Evolutionary conservation across 768 basidiomycete species (phyloP).

Genomic region (Rhodosporidiobolus odoratus): DNA sequence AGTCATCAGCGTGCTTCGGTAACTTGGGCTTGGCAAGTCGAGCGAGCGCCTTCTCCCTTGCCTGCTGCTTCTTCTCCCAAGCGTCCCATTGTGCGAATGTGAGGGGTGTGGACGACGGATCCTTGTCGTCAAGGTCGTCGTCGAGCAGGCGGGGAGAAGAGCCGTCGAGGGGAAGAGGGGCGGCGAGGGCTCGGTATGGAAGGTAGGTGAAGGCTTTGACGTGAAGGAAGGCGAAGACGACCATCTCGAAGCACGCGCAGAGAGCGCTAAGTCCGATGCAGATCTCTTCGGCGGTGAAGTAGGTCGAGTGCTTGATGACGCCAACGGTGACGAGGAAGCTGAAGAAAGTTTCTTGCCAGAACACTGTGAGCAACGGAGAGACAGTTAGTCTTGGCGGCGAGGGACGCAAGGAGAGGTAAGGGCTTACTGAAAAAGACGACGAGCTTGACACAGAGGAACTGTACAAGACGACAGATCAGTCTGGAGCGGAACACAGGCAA

Average conservation of each 20-base stretch:
- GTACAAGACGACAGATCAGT: not conserved
- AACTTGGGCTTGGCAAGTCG: conserved; percentile 6
- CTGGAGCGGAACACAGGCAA: no score
- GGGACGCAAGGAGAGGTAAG: not conserved
- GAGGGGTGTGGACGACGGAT: not conserved
- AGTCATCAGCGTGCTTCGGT: not conserved
- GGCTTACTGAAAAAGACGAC: conserved; percentile 33
- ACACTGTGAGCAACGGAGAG: conserved; percentile 53
- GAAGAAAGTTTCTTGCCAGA: conserved; percentile 67
- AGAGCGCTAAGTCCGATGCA: conserved; percentile 66
- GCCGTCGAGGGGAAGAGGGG: not conserved
- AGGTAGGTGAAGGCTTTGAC: conserved; percentile 61
- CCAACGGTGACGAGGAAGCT: conserved; percentile 57
- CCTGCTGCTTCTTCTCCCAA: not conserved
- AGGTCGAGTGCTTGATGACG: conserved; percentile 55
- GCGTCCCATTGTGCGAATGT: conserved; percentile 8
- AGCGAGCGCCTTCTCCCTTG: not conserved
- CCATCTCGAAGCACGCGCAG: conserved; percentile 69
- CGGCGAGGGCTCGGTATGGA: conserved; percentile 49
- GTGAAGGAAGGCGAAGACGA: conserved; percentile 58
- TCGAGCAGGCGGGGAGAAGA: not conserved
- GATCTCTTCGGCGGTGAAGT: conserved; percentile 63
- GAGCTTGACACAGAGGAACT: conserved; percentile 18
- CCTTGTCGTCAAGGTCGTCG: not conserved
- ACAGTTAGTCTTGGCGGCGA: conserved; percentile 53